phyloP scores from a whole-genome alignment of 2,329 filamentous ascomycete species.

The Zopfia rhizophila region DNA sequence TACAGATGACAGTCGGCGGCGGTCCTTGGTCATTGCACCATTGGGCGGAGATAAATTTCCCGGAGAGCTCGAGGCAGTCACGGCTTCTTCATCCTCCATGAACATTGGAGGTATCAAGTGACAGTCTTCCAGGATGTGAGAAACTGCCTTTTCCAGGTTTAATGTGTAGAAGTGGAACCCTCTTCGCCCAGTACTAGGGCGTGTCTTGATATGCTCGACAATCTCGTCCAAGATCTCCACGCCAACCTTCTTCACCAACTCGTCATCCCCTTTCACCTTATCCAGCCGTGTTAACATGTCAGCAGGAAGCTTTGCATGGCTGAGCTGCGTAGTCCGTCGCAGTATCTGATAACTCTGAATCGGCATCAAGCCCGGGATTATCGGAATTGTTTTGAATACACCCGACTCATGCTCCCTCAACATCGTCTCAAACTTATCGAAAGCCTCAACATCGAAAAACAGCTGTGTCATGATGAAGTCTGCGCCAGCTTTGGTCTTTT shows the following conservation, averaged over 20 bases:
- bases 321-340: constrained; percentile 91
- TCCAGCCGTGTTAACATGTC: constrained; percentile 76
- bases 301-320: constrained; percentile 83
- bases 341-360: constrained; percentile 98
- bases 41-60: constrained; percentile 45
- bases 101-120: constrained; percentile 75
- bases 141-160: constrained; percentile 95
- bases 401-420: constrained; percentile 85
- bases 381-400: constrained; percentile 84
- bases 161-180: constrained; percentile 98
- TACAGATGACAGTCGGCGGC: constrained; percentile 77
- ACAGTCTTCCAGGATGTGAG: constrained; percentile 88
- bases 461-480: constrained; percentile 99
- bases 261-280: constrained; percentile 79
- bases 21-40: constrained; percentile 42
- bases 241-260: constrained; percentile 81
- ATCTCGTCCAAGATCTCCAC: constrained; percentile 87
- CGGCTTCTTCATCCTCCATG: constrained; percentile 57
- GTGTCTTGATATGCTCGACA: constrained; percentile 79
- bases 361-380: constrained; percentile 96
- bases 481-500: constrained; percentile 90
- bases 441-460: constrained; percentile 90
- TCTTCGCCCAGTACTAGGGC: constrained; percentile 54
- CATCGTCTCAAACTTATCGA: constrained; percentile 79
- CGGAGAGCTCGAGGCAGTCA: constrained; percentile 59